Percentiles rank a stretch among this genome's conserved stretches.
Evolutionary conservation across 148 eudicot genomes (phyloP).

Genomic region (Dysphania ambrosioides): DNA sequence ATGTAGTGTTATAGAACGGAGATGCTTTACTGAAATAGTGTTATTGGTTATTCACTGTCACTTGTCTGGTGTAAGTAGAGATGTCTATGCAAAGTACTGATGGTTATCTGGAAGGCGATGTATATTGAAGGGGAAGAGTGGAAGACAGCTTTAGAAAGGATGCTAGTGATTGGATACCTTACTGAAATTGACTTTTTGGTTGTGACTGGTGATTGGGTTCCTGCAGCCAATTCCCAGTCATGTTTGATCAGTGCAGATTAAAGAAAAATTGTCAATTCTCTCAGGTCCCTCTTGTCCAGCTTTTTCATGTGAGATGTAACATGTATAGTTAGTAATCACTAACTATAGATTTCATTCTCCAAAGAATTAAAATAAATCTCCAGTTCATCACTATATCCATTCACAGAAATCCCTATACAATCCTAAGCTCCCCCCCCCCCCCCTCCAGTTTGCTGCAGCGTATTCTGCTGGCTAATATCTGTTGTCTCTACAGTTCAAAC

Average conservation of each 20-base stretch:
- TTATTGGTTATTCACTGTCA: neutral
- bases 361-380: neutral
- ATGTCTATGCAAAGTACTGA: neutral
- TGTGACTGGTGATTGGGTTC: too few species aligned
- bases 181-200: too few species aligned
- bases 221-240: too few species aligned
- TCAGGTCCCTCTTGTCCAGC: too few species aligned
- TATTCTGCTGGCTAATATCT: neutral
- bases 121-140: neutral
- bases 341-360: neutral
- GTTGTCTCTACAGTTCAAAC: constrained; percentile 57
- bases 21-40: neutral
- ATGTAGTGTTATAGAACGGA: neutral
- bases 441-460: neutral
- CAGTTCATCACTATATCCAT: neutral
- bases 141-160: neutral
- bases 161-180: too few species aligned
- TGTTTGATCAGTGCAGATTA: too few species aligned
- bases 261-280: too few species aligned
- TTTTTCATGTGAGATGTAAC: neutral
- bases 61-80: neutral
- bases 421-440: neutral
- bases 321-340: neutral
- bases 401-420: neutral
- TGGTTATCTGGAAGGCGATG: neutral